Base-by-base conservation (phyloP, 306 rosid genomes). In the Begonia peltatifolia region DNA sequence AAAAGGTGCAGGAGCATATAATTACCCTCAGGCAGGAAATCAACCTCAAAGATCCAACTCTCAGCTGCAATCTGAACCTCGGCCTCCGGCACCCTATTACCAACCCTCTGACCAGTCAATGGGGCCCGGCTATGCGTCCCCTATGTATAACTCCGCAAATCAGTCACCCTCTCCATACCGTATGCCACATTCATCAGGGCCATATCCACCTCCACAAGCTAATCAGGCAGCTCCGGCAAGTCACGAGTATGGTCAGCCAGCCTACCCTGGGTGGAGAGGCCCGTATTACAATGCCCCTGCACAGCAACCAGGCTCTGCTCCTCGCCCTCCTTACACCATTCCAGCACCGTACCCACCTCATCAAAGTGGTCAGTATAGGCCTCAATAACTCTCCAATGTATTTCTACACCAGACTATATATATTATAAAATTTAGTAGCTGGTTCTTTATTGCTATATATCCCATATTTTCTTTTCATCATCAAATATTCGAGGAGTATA, bases 191-290 rank as follows among this genome's bases (percentile, higher is more conserved):
- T 67, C 86, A 52, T 58, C 78, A 9, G 11, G 71, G 16, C 87
- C 82, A 9, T 80, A 83, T 63, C 79, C 76, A 14, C 84, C 89
- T 66, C 68, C 73, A 11, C 95, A 30, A 30, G 0, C 38, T 30
- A 30, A 30, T 30, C 38, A 75, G 63, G 65, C 44, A 47, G 81
- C 78, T 44, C 48, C 87, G 2, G 60, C 72, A 11, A 67, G 53
- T 75, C 84, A 84, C 23, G 99, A 86, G 63, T 86, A 86, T 54
- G 95, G 99, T 56, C 94, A 84, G 61, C 99, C 95, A 12, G 87
- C 95, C 3, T 90, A 86, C 77, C 99, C 94, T 0, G 95, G 99
- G 64, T 86, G 99, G 99, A 92, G 87, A 12, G 95, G 95, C 47
- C 82, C 86, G 1, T 90, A 90, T 75, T 81, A 90, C 70, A 83